Evolutionary conservation across 2,329 filamentous ascomycete species (phyloP).

Genomic region (Emericellopsis atlantica): DNA sequence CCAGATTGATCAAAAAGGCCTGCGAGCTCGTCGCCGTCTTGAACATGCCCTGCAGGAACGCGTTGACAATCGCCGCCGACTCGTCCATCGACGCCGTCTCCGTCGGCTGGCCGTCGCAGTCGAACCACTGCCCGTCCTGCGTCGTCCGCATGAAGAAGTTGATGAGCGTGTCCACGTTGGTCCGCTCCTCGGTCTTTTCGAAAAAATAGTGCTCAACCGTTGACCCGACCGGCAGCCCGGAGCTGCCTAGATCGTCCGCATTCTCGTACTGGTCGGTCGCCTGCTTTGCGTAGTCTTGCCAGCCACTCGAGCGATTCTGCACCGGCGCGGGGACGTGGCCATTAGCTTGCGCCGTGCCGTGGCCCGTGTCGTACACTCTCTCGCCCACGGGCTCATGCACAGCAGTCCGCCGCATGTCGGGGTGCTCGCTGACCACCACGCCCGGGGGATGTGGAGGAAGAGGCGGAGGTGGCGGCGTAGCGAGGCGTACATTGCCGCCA

Average conservation of each 20-base stretch:
- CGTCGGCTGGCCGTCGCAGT: constrained; percentile 28
- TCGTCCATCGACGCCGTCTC: constrained; percentile 36
- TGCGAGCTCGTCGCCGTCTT: constrained; percentile 36
- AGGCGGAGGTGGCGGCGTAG: constrained; percentile 31
- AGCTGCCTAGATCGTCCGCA: background rate
- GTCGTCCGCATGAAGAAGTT: constrained; percentile 38
- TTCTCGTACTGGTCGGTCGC: background rate
- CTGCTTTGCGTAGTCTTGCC: background rate
- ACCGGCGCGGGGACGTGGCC: background rate
- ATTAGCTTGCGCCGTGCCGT: background rate
- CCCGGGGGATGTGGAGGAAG: constrained; percentile 27
- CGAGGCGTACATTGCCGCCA: constrained; percentile 47
- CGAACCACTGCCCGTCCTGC: constrained; percentile 37
- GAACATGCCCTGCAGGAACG: constrained; percentile 39
- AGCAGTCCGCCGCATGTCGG: too few species aligned
- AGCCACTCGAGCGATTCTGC: background rate
- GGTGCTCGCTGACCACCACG: too few species aligned
- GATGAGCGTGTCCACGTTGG: constrained; percentile 45
- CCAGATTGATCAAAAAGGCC: constrained; percentile 45
- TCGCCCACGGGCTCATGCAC: too few species aligned
- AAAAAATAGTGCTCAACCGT: constrained; percentile 17
- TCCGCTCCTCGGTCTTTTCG: constrained; percentile 28
- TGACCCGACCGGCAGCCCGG: background rate
- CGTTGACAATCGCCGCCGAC: constrained; percentile 37
- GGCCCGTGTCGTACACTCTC: background rate